Evolutionary conservation across 352 stramenopile species (phyloP), one percentile per base, ranked within the genome.

Genomic region (Phytophthora vignae): DNA sequence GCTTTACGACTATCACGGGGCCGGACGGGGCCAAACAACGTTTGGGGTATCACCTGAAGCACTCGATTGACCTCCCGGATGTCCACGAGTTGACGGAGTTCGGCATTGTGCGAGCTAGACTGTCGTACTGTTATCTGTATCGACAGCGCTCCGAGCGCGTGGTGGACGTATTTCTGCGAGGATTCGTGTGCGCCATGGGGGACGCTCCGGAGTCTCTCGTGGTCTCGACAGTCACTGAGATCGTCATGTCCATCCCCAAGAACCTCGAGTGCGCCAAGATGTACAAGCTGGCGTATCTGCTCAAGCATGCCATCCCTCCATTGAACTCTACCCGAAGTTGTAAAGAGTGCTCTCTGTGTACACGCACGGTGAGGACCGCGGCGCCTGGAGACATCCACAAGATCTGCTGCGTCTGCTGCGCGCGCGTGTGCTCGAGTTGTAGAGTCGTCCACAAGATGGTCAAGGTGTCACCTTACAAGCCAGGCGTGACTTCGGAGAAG

Each of bases 111-210:
- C 82, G 84, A 8, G 82, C 74, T 15, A 82, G 83, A 69, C 56
- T 90, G n/a, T 90, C 82, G 6, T 76, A 88, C 40, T 87, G 80
- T 50, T 83, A 74, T 38, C 46, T 90, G 52, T 91, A 88, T 53
- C 75, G 69, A 1, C 82, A 91, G 56, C 72, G 71, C 19, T 73
- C 74, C 0, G 72, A 86, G 19, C 72, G 76, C 38, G 66, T 77
- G 22, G 78, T 91, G 7, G 81, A 90, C 57, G 61, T 91, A 5
- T 90, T 81, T 62, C 72, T 79, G 53, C 66, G 64, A 17, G 75
- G 67, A 17, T 83, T 86, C 38, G 62, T 91, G 33, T 76, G 83
- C 56, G 81, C 83, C 0, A 83, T 75, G 7, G 80, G 81, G 2
- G 77, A 79, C 9, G 79, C 87, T 31, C 78, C 85, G 38, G 74